Evolutionary conservation across 345 rosid species (phyloP).

Genomic region (Capsella bursapastoris): DNA sequence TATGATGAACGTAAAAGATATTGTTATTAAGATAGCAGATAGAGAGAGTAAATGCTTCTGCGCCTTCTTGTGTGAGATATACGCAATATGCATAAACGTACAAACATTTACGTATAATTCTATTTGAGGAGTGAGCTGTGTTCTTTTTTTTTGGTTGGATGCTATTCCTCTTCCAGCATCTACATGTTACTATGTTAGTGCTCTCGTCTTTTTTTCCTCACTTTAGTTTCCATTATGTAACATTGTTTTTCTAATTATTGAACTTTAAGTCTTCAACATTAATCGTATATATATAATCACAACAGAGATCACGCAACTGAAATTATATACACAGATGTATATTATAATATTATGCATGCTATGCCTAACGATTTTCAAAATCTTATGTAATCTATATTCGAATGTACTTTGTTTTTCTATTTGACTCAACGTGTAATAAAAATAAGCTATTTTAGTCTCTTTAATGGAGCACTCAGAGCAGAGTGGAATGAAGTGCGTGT

Average conservation of each 20-base stretch:
- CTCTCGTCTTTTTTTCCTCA: neutral
- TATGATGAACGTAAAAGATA: too few relatives aligned
- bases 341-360: neutral
- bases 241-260: neutral
- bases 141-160: neutral
- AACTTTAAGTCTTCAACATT: neutral
- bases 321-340: neutral
- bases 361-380: constrained; percentile 3
- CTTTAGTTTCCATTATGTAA: constrained; percentile 20
- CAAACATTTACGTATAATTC: neutral
- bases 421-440: neutral
- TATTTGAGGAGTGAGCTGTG: neutral
- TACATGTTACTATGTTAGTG: constrained; percentile 20
- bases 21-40: neutral
- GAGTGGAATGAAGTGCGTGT: constrained; percentile 3
- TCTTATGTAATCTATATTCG: neutral
- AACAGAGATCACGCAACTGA: neutral
- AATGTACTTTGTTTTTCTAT: neutral
- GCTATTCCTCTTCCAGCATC: constrained; percentile 30
- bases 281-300: neutral
- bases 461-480: constrained; percentile 9
- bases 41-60: constrained; percentile 15
- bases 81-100: neutral
- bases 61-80: neutral
- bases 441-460: neutral